Percentiles rank a stretch among this genome's conserved stretches.
Conservation (phyloP, 495 filamentous ascomycete species). For the Penicillium ucsense region DNA sequence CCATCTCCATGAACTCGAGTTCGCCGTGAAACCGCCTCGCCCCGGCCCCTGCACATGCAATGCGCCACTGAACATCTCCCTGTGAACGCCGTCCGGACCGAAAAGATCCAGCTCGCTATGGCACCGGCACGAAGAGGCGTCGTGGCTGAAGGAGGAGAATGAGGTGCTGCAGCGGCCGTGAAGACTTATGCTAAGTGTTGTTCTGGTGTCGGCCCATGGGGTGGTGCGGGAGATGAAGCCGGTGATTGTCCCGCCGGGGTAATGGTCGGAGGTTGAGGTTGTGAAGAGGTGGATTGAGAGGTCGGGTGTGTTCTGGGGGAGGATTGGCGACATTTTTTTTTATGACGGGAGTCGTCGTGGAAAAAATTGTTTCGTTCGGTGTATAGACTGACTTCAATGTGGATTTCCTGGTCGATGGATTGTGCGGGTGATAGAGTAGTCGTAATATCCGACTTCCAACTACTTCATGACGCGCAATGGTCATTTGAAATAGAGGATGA, state of each 20-base stretch:
- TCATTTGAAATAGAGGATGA: too few species aligned
- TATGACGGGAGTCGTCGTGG: too few species aligned
- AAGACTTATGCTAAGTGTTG: not conserved
- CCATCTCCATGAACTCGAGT: not conserved
- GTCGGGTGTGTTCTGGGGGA: not conserved
- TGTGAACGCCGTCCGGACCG: not conserved
- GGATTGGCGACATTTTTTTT: not conserved
- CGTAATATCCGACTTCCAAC: too few species aligned
- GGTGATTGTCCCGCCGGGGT: not conserved
- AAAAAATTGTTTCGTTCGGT: not conserved
- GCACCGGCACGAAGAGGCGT: not conserved
- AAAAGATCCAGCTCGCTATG: not conserved
- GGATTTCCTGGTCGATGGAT: too few species aligned
- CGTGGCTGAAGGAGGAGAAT: not conserved
- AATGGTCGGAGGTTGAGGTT: not conserved
- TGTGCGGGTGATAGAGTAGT: too few species aligned
- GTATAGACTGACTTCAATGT: too few species aligned
- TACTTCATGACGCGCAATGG: too few species aligned
- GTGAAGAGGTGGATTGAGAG: not conserved
- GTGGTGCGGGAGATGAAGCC: not conserved
- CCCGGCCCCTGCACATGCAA: not conserved
- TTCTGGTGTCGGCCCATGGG: not conserved
- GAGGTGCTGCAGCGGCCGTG: not conserved
- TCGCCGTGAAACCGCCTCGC: too few species aligned
- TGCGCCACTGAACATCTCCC: not conserved